Evolutionary conservation across 306 rosid species (phyloP), one percentile per base, ranked within the genome.

Genomic region (Potentilla sterilis): DNA sequence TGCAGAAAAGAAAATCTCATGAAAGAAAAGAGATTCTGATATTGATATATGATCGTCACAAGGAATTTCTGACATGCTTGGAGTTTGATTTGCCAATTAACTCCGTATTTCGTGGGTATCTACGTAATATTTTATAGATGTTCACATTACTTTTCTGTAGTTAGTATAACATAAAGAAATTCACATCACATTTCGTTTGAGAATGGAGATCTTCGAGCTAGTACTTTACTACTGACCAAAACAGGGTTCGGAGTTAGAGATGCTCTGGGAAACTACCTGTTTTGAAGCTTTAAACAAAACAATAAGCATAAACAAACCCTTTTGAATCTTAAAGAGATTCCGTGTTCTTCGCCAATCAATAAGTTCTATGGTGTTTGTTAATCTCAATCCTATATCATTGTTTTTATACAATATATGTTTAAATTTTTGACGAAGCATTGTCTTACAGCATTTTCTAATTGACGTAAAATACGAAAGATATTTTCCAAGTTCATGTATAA

Each of bases 41-140:
- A 5, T 32, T 21, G 48, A 75, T 65, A 75, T 66, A 61, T 46
- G 82, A 81, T 67, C 42, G 16, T 62, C 77, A 34, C 71, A 81
- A 84, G 74, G 77, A 76, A 71, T 78, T 72, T 76, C 72, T 81
- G 90, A 86, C 94, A 77, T 89, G 86, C 82, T 11, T 14, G 70
- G 70, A 67, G 75, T 69, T 82, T 63, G 74, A 28, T 47, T 46
- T 55, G 22, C 67, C 81, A 77, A 71, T 67, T 7, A 15, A 80
- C 37, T 79, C 75, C 67, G 72, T 70, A 68, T 24, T 71, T 15
- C 61, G 67, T 79, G 67, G 44, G 81, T 70, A 81, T 86, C 84
- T 21, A 40, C 5, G 10, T 61, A 79, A 51, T 46, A 74, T 40
- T 73, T 14, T 19, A 72, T 13, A 59, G 18, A 24, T 63, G 57